Evolutionary conservation across 768 basidiomycete species (phyloP), one percentile per base, ranked within the genome.

Genomic region (Cytidiella melzeri): DNA sequence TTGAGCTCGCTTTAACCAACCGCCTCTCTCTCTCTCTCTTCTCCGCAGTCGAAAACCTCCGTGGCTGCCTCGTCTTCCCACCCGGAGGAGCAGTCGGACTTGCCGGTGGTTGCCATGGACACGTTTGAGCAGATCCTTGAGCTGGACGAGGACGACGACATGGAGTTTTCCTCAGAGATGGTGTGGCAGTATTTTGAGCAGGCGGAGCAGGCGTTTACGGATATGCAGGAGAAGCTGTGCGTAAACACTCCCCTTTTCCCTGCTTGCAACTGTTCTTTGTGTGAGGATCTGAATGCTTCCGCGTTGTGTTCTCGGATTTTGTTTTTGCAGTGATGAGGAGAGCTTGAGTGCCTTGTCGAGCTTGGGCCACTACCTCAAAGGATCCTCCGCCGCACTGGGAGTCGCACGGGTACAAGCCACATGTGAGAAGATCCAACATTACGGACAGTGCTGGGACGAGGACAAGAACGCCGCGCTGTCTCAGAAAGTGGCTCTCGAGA

Each of bases 331-430:
- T n/a, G n/a, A n/a, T n/a, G n/a, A n/a, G n/a, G n/a, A n/a, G n/a
- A n/a, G n/a, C n/a, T n/a, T n/a, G n/a, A n/a, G n/a, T n/a, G 63
- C 76, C 48, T 79, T 99, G 15, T 85, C 88, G 2, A 68, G 71
- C 15, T 74, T 87, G 9, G 96, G 94, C 0, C 95, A 99, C 68
- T 99, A 90, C 69, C 81, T 98, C 62, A 99, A 98, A 67, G 95
- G 95, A 41, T 97, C 94, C 2, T 95, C 93, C 11, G 94, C 94
- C 24, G 91, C 94, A 2, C 76, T 99, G 40, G 95, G 96, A 23
- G 79, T 94, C 25, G 69, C 69, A 50, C 79, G 79, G 55, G 93
- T 99, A 45, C 86, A 91, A 64, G 75, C 70, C 13, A 83, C 84
- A 21, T 97, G 95, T 72, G 92, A 92, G 66, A 77, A 79, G 67